Base-by-base conservation (phyloP, 176 grass and related monocot species). In the Echinochloa phyllopogon region DNA sequence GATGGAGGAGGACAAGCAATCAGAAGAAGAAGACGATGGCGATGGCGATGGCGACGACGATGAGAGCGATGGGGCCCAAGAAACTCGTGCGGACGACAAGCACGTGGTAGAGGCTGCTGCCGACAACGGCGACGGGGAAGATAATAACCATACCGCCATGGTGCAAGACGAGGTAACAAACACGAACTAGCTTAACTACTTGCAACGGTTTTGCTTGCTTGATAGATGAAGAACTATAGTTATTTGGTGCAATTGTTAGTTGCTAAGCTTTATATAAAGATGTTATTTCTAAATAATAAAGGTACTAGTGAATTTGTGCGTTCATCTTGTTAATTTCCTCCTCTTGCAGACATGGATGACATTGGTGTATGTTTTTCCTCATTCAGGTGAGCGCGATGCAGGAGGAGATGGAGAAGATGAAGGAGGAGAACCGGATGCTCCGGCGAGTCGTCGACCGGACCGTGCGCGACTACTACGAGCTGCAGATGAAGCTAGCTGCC, bases 361-460 rank as follows among this genome's bases (percentile, higher is more conserved):
- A 14, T 65, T 21, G 3, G 10, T 63, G 14, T 74, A 10, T 53
- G 16, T 79, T 40, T 79, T 40, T 79, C n/a, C 83, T 16, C n/a
- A n/a, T n/a, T n/a, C 82, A 98, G 96, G 60, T 96, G 64, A 81
- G 83, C 80, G 53, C 61, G 80, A 83, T 96, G 77, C 93, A 99
- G 83, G 83, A 82, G 27, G 88, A 94, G 87, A 90, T 99, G 89
- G 89, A 92, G 86, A 90, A 85, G 48, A 87, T 99, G 87, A 94
- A 92, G 87, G 89, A 95, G 74, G 96, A 99, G 81, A 99, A 99
- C 86, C 56, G 42, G 86, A 59, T 87, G 49, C 89, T 96, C 74
- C 85, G 73, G 75, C 85, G 72, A 80, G 78, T 73, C 18, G 85
- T 96, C 57, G 93, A 96, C 78, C 73, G 24, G 41, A 87, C 89